Conservation (phyloP, 2,329 filamentous ascomycete species). For the Periconia macrospinosa region DNA sequence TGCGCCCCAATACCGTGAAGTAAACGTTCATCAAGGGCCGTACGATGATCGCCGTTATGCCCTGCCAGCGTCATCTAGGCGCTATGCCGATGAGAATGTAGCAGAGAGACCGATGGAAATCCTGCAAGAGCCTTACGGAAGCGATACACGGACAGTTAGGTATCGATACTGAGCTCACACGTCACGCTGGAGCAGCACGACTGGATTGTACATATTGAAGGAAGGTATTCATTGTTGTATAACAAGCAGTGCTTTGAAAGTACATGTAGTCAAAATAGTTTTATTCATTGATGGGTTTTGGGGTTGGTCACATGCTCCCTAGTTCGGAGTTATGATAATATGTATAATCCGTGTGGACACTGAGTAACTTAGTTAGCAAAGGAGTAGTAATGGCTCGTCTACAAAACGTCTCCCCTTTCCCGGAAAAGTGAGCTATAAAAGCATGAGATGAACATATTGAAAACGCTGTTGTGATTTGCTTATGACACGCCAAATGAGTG, state of each 20-base stretch:
- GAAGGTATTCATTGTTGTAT: not conserved
- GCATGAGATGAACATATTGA: too few relatives aligned
- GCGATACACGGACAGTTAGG: slow-evolving; percentile 36
- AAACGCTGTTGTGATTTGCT: too few relatives aligned
- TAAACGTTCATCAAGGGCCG: slow-evolving; percentile 46
- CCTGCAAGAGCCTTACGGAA: slow-evolving; percentile 30
- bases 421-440: too few relatives aligned
- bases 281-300: not conserved
- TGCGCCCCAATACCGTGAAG: slow-evolving; percentile 40
- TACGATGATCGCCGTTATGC: slow-evolving; percentile 38
- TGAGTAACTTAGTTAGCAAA: too few relatives aligned
- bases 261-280: not conserved
- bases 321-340: not conserved
- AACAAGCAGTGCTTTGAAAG: not conserved
- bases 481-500: too few relatives aligned
- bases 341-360: too few relatives aligned
- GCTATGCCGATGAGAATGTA: slow-evolving; percentile 47
- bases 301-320: not conserved
- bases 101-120: slow-evolving; percentile 25
- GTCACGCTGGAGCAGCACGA: not conserved
- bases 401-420: too few relatives aligned
- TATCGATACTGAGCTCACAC: slow-evolving; percentile 34
- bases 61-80: slow-evolving; percentile 29
- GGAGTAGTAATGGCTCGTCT: too few relatives aligned
- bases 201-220: not conserved